Base-by-base conservation (phyloP, 129 eudicot species). In the Lonicera japonica region DNA sequence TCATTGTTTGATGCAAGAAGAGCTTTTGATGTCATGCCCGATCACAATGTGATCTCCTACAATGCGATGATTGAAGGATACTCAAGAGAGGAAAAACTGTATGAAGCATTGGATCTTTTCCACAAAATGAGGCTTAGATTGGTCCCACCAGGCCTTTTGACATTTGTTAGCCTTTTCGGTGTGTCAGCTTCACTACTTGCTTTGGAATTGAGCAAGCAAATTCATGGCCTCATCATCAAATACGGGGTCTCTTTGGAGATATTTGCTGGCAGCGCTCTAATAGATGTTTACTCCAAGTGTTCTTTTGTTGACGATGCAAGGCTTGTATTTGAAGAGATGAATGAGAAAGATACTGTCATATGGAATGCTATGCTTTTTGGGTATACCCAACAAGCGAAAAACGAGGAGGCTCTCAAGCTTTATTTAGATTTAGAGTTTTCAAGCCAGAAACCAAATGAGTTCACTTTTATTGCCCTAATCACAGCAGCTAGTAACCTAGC, bases 51-150 rank as follows among this genome's bases (percentile, higher is more conserved):
- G 54, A 58, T 83, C 11, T 83, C 88, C 48, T 83, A 75, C 73
- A 87, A 83, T 68, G 88, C 91, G 23, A 83, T 87, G 80, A 80
- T 87, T 47, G 91, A 83, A 65, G 91, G 91, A 21, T 87, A 83
- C 61, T 75, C 86, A 2, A 78, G 82, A 53, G 77, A 70, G 29
- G 83, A 54, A 61, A 70, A 61, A 53, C 57, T 83, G 18, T 8
- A 69, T 15, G 82, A 87, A 70, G 88, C 91, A 11, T 51, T 87
- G 61, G 70, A 81, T 68, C 75, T 87, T 64, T 87, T 83, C 62
- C 65, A 11, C 58, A 79, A 78, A 60, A 87, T 83, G 95, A 80
- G 95, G 71, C 45, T 69, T 38, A 59, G 55, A 41, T 18, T 45
- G 40, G n/a, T 80, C 48, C 60, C 59, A n/a, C 91, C 88, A 24